Evolutionary conservation across 371 early-diverging fungal species (phyloP).

Genomic region (Amoeboaphelidium protococcarum): DNA sequence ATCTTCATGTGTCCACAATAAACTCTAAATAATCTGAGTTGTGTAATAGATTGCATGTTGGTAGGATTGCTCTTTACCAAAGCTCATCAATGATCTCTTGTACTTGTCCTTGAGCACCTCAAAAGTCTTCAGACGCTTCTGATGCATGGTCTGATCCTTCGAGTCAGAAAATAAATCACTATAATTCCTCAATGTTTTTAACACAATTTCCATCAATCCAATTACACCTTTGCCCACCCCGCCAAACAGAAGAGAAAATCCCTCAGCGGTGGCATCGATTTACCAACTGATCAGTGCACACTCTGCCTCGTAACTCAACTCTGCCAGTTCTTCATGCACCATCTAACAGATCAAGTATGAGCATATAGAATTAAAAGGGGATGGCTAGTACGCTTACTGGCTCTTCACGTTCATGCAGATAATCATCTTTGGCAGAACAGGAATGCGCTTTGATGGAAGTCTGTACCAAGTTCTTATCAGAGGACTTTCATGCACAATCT

Average conservation of each 20-base stretch:
- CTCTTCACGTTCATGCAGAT: neutral
- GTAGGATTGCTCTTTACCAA: constrained; percentile 35
- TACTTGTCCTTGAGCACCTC: constrained; percentile 10
- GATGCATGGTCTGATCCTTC: neutral
- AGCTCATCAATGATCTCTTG: constrained; percentile 35
- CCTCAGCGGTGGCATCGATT: constrained; percentile 33
- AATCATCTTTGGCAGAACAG: neutral
- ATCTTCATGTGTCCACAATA: constrained; percentile 52
- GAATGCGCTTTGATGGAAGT: neutral
- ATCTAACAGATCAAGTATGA: constrained; percentile 39
- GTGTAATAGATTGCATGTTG: constrained; percentile 48
- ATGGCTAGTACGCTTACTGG: neutral
- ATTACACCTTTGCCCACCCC: constrained; percentile 67
- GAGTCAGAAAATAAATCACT: neutral
- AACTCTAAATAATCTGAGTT: constrained; percentile 40
- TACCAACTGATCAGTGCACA: constrained; percentile 50
- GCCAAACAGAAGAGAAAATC: constrained; percentile 23
- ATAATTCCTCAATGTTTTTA: constrained; percentile 9
- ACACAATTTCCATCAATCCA: constrained; percentile 33
- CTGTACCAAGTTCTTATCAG: neutral
- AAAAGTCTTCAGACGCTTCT: neutral
- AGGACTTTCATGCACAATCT: neutral
- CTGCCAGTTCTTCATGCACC: constrained; percentile 47
- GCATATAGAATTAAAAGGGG: constrained; percentile 18
- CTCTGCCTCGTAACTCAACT: constrained; percentile 62